Evolutionary conservation across 345 rosid genomes (phyloP).

Genomic region (Populus pruinosa): DNA sequence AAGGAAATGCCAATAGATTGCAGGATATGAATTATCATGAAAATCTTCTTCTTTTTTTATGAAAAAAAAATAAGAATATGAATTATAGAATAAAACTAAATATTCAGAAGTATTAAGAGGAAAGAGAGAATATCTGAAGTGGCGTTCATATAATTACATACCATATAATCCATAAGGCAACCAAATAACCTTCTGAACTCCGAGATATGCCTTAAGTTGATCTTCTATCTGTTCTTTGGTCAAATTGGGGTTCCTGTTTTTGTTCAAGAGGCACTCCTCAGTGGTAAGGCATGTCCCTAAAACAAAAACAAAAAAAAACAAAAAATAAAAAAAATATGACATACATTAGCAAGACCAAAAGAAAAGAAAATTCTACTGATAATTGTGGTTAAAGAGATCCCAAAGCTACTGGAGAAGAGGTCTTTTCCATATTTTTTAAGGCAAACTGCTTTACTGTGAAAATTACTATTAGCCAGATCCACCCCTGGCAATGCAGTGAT

Average conservation of each 20-base stretch:
- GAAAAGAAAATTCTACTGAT: neutral
- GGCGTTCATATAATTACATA: slow-evolving; percentile 20
- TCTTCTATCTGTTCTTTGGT: slow-evolving; percentile 69
- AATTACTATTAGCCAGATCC: neutral
- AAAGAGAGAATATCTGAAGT: neutral
- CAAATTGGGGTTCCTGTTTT: slow-evolving; percentile 79
- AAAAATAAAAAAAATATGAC: neutral
- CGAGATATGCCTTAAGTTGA: slow-evolving; percentile 71
- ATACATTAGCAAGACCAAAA: neutral
- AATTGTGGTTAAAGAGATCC: neutral
- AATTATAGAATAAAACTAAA: neutral
- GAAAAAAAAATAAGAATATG: neutral
- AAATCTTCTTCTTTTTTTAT: too few relatives aligned
- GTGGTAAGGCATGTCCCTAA: slow-evolving; percentile 91
- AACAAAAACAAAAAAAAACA: slow-evolving; percentile 15
- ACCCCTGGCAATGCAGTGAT: neutral
- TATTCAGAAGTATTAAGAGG: neutral
- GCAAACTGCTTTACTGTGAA: too few relatives aligned
- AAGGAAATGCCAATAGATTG: neutral
- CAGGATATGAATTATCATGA: neutral
- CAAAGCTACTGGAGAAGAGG: neutral
- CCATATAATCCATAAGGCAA: slow-evolving; percentile 82
- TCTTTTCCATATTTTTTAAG: neutral
- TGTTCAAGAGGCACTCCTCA: slow-evolving; percentile 86
- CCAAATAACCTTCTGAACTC: slow-evolving; percentile 71